phyloP scores from a whole-genome alignment of 805 yeast genomes.

The Clavispora carvajalis region DNA sequence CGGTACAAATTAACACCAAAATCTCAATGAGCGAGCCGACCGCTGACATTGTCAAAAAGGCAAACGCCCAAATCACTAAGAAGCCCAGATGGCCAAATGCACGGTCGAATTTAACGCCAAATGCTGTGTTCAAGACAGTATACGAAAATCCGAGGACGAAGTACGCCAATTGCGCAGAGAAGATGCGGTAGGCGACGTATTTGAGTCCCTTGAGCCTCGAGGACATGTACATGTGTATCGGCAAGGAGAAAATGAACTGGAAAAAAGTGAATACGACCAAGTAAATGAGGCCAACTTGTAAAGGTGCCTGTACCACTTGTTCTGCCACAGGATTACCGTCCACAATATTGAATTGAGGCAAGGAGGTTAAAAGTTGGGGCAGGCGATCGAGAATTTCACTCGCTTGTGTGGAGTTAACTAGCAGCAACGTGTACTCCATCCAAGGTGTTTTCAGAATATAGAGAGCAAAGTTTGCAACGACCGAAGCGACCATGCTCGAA shows the following conservation, averaged over 20 bases:
- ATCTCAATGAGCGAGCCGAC: conserved; percentile 28
- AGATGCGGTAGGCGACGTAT: conserved; percentile 20
- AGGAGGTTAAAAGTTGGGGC: conserved; percentile 20
- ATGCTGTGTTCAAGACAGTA: conserved; percentile 26
- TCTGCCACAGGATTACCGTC: conserved; percentile 23
- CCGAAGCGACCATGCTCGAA: conserved; percentile 12
- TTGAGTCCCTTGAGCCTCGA: conserved; percentile 21
- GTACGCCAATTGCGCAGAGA: conserved; percentile 25
- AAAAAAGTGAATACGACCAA: conserved; percentile 29
- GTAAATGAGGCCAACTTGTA: conserved; percentile 29
- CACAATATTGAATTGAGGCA: conserved; percentile 19
- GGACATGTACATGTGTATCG: conserved; percentile 24
- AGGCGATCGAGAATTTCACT: conserved; percentile 10
- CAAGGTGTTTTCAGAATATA: conserved; percentile 18
- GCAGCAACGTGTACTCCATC: conserved; percentile 11
- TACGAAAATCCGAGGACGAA: conserved; percentile 23
- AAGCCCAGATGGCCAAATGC: conserved; percentile 30
- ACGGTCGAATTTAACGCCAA: conserved; percentile 15
- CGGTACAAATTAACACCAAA: conserved; percentile 18
- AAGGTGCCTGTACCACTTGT: conserved; percentile 25
- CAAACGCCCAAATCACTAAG: conserved; percentile 29
- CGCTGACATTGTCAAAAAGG: conserved; percentile 25
- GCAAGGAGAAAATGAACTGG: conserved; percentile 25
- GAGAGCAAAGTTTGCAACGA: conserved; percentile 13
- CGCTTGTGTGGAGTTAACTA: conserved; percentile 6